phyloP scores from a whole-genome alignment of 106 monocot genomes.

The Allium cepa region DNA sequence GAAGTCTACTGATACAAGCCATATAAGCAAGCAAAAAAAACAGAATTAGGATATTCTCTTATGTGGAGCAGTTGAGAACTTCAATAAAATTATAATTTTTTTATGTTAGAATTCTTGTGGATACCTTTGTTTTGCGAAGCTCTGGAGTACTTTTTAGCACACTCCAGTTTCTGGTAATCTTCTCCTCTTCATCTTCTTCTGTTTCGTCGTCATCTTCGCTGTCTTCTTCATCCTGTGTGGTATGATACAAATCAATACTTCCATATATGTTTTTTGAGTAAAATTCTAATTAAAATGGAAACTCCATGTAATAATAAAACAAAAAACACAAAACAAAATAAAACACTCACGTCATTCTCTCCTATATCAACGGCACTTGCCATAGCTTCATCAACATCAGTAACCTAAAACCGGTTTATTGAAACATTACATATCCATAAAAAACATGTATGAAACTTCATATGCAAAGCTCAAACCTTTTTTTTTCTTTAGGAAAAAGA shows the following conservation, averaged over 20 bases:
- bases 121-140: conserved; percentile 63
- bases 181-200: conserved; percentile 48
- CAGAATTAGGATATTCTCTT: not conserved
- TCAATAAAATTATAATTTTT: not conserved
- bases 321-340: not conserved
- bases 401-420: conserved; percentile 26
- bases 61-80: not conserved
- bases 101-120: not conserved
- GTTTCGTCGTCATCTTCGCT: conserved; percentile 45
- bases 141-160: conserved; percentile 72
- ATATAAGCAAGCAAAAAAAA: too few species aligned
- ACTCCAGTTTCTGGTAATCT: conserved; percentile 85
- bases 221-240: conserved; percentile 59
- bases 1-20: too few species aligned
- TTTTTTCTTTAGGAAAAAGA: not conserved
- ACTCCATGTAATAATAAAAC: not conserved
- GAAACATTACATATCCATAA: not conserved
- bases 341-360: conserved; percentile 69
- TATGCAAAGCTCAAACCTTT: not conserved
- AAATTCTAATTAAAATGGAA: too few species aligned
- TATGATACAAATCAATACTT: not conserved
- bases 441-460: not conserved
- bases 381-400: conserved; percentile 88
- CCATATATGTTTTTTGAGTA: too few species aligned
- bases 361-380: conserved; percentile 98